Evolutionary conservation across 1,284 basidiomycete species (phyloP).

Genomic region (Veloporphyrellus conicus): DNA sequence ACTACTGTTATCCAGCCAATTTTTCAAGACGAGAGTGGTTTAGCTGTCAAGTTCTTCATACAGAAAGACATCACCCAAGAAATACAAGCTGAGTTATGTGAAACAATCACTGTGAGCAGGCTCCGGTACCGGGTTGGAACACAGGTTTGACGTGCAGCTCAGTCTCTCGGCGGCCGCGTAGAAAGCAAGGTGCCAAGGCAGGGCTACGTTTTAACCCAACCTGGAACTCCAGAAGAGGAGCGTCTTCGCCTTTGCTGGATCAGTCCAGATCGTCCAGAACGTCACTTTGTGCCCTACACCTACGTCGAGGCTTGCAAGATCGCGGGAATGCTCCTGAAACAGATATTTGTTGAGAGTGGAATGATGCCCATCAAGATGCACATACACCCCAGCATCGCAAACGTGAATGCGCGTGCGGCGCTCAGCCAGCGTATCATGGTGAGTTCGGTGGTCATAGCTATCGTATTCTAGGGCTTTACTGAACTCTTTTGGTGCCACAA

Average conservation of each 20-base stretch:
- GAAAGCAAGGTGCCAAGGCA: constrained; percentile 70
- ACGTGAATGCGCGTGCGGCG: constrained; percentile 60
- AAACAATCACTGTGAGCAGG: constrained; percentile 56
- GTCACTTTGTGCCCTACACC: constrained; percentile 72
- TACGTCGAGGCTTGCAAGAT: constrained; percentile 75
- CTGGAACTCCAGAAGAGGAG: constrained; percentile 61
- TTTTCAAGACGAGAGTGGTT: constrained; percentile 60
- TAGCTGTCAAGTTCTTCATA: constrained; percentile 74
- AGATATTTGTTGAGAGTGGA: constrained; percentile 65
- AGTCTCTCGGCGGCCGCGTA: constrained; percentile 70
- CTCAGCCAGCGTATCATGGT: constrained; percentile 67
- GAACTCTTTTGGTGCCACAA: constrained; percentile 26
- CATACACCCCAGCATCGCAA: constrained; percentile 72
- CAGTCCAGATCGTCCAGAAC: constrained; percentile 59
- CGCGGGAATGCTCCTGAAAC: constrained; percentile 63
- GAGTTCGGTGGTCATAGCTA: constrained; percentile 22
- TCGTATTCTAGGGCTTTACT: not conserved
- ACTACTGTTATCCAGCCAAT: constrained; percentile 44
- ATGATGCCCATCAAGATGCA: constrained; percentile 66
- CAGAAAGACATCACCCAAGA: constrained; percentile 70
- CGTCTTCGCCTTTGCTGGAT: constrained; percentile 69
- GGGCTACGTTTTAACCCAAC: constrained; percentile 68
- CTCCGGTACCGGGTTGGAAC: not conserved
- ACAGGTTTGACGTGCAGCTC: constrained; percentile 10
- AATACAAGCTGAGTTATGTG: constrained; percentile 61